Base-by-base conservation (phyloP, 805 yeast species). In the Lachancea quebecensis region DNA sequence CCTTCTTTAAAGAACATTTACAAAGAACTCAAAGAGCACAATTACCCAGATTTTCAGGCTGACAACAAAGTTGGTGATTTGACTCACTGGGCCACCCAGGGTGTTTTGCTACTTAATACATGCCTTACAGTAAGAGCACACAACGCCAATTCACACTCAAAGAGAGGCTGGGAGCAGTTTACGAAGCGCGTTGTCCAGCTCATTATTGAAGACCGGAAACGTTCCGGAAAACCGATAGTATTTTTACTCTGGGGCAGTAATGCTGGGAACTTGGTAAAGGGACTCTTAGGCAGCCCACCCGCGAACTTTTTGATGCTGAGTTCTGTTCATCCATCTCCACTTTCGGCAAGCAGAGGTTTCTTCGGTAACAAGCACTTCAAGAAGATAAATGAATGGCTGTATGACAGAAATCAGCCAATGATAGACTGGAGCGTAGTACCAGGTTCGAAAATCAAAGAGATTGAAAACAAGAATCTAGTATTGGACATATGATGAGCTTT, bases 251-350 rank as follows among this genome's bases (percentile, higher is more conserved):
- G 93, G 93, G 93, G 93, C 0, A 61, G 72, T 11, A 87, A 89
- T 6, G 93, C 93, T 0, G 81, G 75, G 28, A 78, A 77, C 46
- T 65, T 87, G 17, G 72, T 83, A 1, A 73, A 71, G 21, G 67
- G 66, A 41, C 57, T 74, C 34, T 40, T 62, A 28, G 51, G 49
- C 62, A 67, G 40, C 2, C 32, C 43, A 9, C 38, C 49, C 10
- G 37, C 63, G 2, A 62, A 68, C 33, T 73, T 79, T 46, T 55
- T 74, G 35, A 77, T 86, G 0, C 65, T 93, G 25, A 75, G 74
- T 50, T 73, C 88, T 0, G 97, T 89, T 0, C 99, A 93, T 65
- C 99, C 99, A 0, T 85, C 95, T 25, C 99, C 99, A 1, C 67
- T 93, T 41, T 85, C 95, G 50, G 99, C 99, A 0, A 73, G 83